These are phyloP conservation scores for Gonium pectorale DNA, from an alignment of 139 green algal genomes.

Conservation along the genomic window DNA sequence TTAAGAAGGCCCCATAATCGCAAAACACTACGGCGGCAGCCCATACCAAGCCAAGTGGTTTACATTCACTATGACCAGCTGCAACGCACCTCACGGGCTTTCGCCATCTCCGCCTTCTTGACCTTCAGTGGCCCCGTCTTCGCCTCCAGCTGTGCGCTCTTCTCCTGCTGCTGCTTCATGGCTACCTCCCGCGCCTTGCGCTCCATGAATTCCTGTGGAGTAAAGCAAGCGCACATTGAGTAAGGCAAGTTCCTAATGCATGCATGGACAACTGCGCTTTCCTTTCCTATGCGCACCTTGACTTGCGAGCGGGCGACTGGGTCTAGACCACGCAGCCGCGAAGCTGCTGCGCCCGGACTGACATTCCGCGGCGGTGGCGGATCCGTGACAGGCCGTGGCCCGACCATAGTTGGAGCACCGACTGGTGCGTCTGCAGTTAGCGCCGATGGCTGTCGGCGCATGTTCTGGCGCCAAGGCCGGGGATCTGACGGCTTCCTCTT, in stretches of 20 bases:
- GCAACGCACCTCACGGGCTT: conserved; percentile 25
- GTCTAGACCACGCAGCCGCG: not conserved
- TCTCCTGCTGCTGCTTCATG: conserved; percentile 4
- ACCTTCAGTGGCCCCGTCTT: not conserved
- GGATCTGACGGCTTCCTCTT: conserved; percentile 19
- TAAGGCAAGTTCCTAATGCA: too few species aligned
- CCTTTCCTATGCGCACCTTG: conserved; percentile 8
- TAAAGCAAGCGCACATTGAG: too few species aligned
- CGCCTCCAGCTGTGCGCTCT: conserved; percentile 5
- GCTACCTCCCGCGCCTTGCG: conserved; percentile 19
- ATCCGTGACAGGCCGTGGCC: not conserved
- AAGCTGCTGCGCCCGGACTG: conserved; percentile 19
- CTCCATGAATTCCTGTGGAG: conserved; percentile 25
- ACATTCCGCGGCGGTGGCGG: conserved; percentile 21
- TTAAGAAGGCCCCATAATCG: too few species aligned
- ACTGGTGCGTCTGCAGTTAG: not conserved
- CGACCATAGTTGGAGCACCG: not conserved
- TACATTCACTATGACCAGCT: too few species aligned
- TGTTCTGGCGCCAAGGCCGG: conserved; percentile 38
- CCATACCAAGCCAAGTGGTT: too few species aligned
- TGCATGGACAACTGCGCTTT: too few species aligned
- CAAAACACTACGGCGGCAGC: too few species aligned
- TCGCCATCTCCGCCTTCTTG: conserved; percentile 18
- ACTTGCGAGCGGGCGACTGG: conserved; percentile 18
- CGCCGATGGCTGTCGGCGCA: not conserved